Conservation (phyloP, 805 yeast species). For the Ogataea pini region DNA sequence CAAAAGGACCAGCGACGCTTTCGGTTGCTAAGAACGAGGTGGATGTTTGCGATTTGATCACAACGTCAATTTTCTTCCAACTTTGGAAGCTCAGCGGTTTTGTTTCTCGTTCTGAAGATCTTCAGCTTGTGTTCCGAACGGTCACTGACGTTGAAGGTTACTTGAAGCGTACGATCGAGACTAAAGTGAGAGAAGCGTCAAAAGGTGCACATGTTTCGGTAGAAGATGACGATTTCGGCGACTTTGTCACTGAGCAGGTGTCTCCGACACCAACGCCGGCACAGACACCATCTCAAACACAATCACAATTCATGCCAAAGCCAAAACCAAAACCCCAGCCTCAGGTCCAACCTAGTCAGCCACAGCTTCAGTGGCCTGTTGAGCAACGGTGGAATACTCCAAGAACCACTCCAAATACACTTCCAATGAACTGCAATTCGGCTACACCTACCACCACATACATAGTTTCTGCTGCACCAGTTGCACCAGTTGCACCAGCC, state of each 20-base stretch:
- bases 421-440: too few relatives aligned
- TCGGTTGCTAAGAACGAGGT: slow-evolving; percentile 28
- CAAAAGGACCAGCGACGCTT: slow-evolving; percentile 23
- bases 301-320: too few relatives aligned
- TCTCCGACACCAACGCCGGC: not conserved
- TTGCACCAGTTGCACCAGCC: not conserved
- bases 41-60: slow-evolving; percentile 31
- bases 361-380: not conserved
- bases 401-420: too few relatives aligned
- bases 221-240: slow-evolving; percentile 22
- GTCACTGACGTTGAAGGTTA: slow-evolving; percentile 22
- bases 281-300: not conserved
- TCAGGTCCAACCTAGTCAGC: not conserved
- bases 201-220: not conserved
- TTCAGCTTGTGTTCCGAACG: slow-evolving; percentile 22
- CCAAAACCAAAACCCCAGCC: too few relatives aligned
- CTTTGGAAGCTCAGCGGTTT: slow-evolving; percentile 36
- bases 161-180: slow-evolving; percentile 20
- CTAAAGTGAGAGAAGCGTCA: slow-evolving; percentile 13
- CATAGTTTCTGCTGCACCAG: not conserved
- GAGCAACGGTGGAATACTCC: too few relatives aligned
- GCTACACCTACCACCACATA: too few relatives aligned
- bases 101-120: slow-evolving; percentile 25
- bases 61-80: slow-evolving; percentile 35
- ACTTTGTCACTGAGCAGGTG: slow-evolving; percentile 9